Evolutionary conservation across 73 alveolate species (phyloP), one percentile per base, ranked within the genome.

Genomic region (Effrenium voratum): DNA sequence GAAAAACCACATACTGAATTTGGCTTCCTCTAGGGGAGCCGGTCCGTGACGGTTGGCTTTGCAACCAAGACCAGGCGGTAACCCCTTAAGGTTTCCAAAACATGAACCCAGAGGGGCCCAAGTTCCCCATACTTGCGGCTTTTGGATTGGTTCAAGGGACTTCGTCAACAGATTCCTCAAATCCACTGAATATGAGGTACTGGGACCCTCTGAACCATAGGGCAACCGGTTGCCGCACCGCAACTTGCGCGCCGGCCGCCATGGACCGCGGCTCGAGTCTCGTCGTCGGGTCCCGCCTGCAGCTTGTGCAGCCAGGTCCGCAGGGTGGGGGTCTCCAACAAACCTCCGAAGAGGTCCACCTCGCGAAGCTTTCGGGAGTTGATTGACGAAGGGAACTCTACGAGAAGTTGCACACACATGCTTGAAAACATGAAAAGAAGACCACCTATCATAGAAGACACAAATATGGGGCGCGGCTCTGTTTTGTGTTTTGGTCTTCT

Each of bases 291-390:
- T 30, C 30, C 36, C 8, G 87, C 97, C 97, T 90, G 97, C 46
- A 90, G 32, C 73, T 90, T 90, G 72, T 66, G 46, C 72, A 90
- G 87, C 97, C 97, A 90, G 44, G 57, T 26, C 24, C 97, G 30
- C 57, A 90, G 44, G 52, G 66, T 90, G 28, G 68, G 70, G 5
- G 97, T 60, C 43, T 90, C 97, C 97, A 90, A 16, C 55, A 68
- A 12, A 40, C 59, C 55, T 4, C 40, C 49, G 76, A 90, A 90
- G 22, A 63, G n/a, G 34, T 90, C 87, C 15, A 34, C 97, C 97
- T 90, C 49, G 15, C 55, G 40, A 43, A 26, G 66, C 40, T n/a
- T n/a, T 28, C 15, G 82, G 22, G 19, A 10, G 32, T 12, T 12
- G 36, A 72, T 34, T 16, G n/a, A 63, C 34, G 43, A 63, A 63